phyloP scores from a whole-genome alignment of 352 stramenopile genomes.

The Pseudoperonospora humuli region DNA sequence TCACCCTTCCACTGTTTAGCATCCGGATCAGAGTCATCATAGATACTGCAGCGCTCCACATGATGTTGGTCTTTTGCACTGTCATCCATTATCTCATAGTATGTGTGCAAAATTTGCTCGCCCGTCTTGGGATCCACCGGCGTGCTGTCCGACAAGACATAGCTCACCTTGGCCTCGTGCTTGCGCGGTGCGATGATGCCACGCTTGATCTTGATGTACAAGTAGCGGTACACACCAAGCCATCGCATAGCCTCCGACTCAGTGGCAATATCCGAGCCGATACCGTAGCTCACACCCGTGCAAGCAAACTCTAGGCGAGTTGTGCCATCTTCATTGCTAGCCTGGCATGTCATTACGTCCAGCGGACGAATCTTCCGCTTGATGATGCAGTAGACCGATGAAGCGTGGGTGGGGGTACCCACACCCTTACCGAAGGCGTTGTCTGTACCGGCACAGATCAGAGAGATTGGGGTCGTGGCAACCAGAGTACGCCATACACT shows the following conservation, averaged over 20 bases:
- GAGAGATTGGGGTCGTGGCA: conserved; percentile 60
- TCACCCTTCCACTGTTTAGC: conserved; percentile 57
- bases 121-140: conserved; percentile 34
- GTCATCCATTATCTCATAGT: conserved; percentile 62
- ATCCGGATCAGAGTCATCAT: conserved; percentile 40
- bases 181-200: conserved; percentile 39
- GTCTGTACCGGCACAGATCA: conserved; percentile 62
- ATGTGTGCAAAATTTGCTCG: conserved; percentile 55
- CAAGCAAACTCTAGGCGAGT: conserved; percentile 61
- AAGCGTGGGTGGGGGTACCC: conserved; percentile 51
- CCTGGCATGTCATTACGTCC: conserved; percentile 57
- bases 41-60: conserved; percentile 70
- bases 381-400: conserved; percentile 70
- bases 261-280: conserved; percentile 63
- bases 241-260: conserved; percentile 67
- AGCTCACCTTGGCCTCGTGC: conserved; percentile 59
- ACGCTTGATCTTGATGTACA: conserved; percentile 67
- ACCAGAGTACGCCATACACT: conserved; percentile 63
- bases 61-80: conserved; percentile 55
- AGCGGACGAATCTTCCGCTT: conserved; percentile 76
- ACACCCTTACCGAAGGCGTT: conserved; percentile 75
- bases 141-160: conserved; percentile 55
- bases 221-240: conserved; percentile 65
- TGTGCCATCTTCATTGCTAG: conserved; percentile 34
- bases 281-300: conserved; percentile 67